Evolutionary conservation across 805 yeast genomes (phyloP).

Genomic region (Peterozyma toletana): DNA sequence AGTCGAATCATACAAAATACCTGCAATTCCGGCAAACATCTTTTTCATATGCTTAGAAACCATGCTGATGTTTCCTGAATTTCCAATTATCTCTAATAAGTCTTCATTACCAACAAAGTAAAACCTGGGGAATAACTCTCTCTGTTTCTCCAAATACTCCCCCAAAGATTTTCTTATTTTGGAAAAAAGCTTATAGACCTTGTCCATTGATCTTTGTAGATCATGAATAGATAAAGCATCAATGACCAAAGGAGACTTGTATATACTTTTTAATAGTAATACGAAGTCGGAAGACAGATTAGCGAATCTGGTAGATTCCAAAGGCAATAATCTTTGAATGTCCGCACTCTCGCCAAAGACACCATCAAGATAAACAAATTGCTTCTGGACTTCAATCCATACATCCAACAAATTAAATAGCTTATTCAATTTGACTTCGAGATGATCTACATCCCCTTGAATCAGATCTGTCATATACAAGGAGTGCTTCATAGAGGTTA

Average conservation of each 20-base stretch:
- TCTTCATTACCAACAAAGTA: constrained; percentile 91
- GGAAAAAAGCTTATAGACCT: constrained; percentile 45
- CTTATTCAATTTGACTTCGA: constrained; percentile 50
- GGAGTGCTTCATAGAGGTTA: constrained; percentile 68
- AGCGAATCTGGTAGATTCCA: constrained; percentile 61
- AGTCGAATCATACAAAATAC: constrained; percentile 25
- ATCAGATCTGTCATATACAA: constrained; percentile 55
- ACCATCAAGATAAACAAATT: constrained; percentile 82
- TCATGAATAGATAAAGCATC: constrained; percentile 49
- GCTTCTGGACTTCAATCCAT: constrained; percentile 85
- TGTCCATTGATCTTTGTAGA: constrained; percentile 36
- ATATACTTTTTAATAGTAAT: constrained; percentile 39
- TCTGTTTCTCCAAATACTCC: constrained; percentile 74
- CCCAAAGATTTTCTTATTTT: constrained; percentile 59
- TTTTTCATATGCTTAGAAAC: constrained; percentile 58
- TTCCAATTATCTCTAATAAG: constrained; percentile 73
- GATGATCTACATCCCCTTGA: constrained; percentile 34
- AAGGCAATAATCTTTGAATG: constrained; percentile 55
- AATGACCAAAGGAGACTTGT: constrained; percentile 41
- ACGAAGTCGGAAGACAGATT: constrained; percentile 56
- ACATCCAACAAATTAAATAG: constrained; percentile 46
- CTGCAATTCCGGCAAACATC: constrained; percentile 61
- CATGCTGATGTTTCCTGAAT: constrained; percentile 34
- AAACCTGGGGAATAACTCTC: constrained; percentile 72
- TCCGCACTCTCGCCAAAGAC: constrained; percentile 58